Percentiles rank a stretch among this genome's conserved stretches.
Evolutionary conservation across 2,329 filamentous ascomycete species (phyloP).

Genomic region (Triangularia verruculosa): DNA sequence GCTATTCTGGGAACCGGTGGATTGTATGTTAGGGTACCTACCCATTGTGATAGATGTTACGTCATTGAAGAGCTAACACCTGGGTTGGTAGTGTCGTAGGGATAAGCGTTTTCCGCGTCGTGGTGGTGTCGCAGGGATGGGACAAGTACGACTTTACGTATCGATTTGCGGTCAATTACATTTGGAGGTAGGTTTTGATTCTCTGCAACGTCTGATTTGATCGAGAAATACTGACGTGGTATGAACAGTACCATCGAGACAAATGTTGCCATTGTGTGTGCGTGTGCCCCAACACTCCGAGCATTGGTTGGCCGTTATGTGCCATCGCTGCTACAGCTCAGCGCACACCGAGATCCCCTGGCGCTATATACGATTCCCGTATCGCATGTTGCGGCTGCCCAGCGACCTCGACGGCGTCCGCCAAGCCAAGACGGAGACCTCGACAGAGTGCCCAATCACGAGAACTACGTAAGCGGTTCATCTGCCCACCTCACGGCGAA

Average conservation of each 20-base stretch:
- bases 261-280: conserved; percentile 24
- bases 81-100: conserved; percentile 16
- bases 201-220: not conserved
- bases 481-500: not conserved
- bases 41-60: too few species aligned
- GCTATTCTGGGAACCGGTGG: conserved; percentile 21
- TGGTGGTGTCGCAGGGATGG: conserved; percentile 3
- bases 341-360: not conserved
- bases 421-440: not conserved
- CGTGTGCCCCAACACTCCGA: conserved; percentile 21
- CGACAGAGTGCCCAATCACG: not conserved
- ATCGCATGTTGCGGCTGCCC: conserved; percentile 4
- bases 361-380: conserved; percentile 9
- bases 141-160: conserved; percentile 15
- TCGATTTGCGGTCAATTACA: conserved; percentile 17
- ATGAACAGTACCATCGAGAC: conserved; percentile 19
- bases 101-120: conserved; percentile 21
- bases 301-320: conserved; percentile 12
- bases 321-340: conserved; percentile 8
- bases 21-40: conserved; percentile 20
- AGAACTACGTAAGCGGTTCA: not conserved
- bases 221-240: too few species aligned
- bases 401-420: not conserved
- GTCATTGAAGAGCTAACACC: conserved; percentile 5
- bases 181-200: conserved; percentile 18